A percentile compares a stretch with the other conserved stretches of the same genome.
These are phyloP conservation scores for Coemansia erecta DNA, from an alignment of 192 early-diverging fungal genomes.

Conservation along the genomic window DNA sequence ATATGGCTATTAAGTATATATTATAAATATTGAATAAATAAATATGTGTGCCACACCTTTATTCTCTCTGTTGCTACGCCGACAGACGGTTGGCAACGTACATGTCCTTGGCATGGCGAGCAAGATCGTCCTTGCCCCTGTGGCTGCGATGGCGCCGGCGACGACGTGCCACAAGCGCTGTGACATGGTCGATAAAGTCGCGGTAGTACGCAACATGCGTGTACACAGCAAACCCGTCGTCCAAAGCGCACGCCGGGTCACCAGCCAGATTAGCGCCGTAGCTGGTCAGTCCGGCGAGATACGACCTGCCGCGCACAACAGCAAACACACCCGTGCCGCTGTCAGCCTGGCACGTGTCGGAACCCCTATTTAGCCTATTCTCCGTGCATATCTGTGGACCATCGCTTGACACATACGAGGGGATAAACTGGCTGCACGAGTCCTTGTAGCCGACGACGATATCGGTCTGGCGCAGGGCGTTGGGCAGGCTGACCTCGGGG, in stretches of 20 bases:
- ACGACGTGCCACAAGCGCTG: background rate
- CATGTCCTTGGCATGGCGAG: background rate
- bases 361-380: slow-evolving; percentile 32
- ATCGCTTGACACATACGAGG: slow-evolving; percentile 31
- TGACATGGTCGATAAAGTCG: slow-evolving; percentile 15
- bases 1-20: no score
- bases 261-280: slow-evolving; percentile 32
- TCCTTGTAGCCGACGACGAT: slow-evolving; percentile 22
- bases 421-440: slow-evolving; percentile 29
- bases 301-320: slow-evolving; percentile 9
- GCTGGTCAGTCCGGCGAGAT: slow-evolving; percentile 44
- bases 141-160: background rate
- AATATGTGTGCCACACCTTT: no score
- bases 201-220: slow-evolving; percentile 39
- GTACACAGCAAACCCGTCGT: slow-evolving; percentile 41
- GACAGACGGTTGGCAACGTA: no score
- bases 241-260: slow-evolving; percentile 40
- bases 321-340: slow-evolving; percentile 41
- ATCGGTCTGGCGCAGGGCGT: slow-evolving; percentile 20
- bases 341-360: slow-evolving; percentile 51
- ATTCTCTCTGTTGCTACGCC: no score
- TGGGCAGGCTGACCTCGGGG: slow-evolving; percentile 13
- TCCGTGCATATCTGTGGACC: slow-evolving; percentile 50
- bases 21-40: no score
- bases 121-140: background rate